Conservation (phyloP, 305 asterid genomes). For the Withania somnifera region DNA sequence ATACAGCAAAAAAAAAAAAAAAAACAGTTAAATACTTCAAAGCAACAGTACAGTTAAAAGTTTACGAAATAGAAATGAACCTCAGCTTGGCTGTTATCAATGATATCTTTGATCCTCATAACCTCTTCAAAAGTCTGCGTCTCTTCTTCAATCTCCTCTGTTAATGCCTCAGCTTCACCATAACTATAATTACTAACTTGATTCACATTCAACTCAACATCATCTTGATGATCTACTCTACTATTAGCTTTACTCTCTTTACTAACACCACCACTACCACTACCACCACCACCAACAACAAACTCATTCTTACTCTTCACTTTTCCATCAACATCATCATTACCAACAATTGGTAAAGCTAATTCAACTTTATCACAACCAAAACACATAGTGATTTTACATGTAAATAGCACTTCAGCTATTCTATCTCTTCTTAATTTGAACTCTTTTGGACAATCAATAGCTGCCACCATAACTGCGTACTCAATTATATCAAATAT, state of each 20-base stretch:
- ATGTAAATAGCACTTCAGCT: conserved; percentile 73
- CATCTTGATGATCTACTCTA: conserved; percentile 22
- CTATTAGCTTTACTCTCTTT: conserved; percentile 54
- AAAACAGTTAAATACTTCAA: no score
- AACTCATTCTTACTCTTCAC: conserved; percentile 31
- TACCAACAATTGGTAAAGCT: conserved; percentile 36
- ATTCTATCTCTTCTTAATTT: conserved; percentile 70
- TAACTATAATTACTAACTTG: conserved; percentile 39
- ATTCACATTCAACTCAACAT: conserved; percentile 36
- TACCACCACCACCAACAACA: no score
- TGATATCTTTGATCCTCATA: conserved; percentile 59
- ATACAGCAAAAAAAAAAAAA: neutral
- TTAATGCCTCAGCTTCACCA: conserved; percentile 82
- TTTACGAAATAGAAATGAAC: conserved; percentile 31
- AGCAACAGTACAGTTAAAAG: neutral
- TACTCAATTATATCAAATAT: conserved; percentile 60
- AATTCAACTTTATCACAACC: conserved; percentile 68
- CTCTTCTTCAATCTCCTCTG: conserved; percentile 78
- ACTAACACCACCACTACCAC: no score
- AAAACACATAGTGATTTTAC: conserved; percentile 52
- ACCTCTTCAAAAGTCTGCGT: conserved; percentile 54
- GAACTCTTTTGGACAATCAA: conserved; percentile 75
- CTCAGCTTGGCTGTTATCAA: conserved; percentile 56
- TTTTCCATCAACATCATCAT: conserved; percentile 18
- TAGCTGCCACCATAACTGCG: conserved; percentile 71